Evolutionary conservation across 106 monocot genomes (phyloP).

Genomic region (Alisma plantagoaquatica): DNA sequence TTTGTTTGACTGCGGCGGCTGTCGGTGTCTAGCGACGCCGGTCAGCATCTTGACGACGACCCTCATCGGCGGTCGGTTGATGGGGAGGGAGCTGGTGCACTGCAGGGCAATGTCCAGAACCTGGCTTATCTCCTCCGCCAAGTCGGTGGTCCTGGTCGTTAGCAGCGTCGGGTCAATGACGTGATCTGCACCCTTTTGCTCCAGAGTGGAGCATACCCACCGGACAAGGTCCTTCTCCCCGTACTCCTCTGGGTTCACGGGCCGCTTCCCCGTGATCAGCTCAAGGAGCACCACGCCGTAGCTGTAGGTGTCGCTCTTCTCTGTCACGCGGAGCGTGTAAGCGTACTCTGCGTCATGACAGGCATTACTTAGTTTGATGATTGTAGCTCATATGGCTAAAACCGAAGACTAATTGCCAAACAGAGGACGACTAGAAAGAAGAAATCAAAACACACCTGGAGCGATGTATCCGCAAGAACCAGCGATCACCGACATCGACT

Average conservation of each 20-base stretch:
- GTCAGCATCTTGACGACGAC: no score
- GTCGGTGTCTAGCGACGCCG: no score
- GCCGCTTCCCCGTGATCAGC: constrained; percentile 56
- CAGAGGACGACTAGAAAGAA: neutral
- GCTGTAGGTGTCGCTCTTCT: constrained; percentile 85
- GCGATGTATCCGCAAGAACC: constrained; percentile 56
- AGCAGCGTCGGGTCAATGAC: constrained; percentile 47
- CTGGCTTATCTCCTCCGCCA: no score
- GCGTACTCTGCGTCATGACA: constrained; percentile 31
- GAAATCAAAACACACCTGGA: constrained; percentile 25
- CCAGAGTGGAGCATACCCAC: constrained; percentile 53
- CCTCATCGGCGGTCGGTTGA: neutral
- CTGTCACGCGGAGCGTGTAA: constrained; percentile 47
- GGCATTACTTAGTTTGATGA: neutral
- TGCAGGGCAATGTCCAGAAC: neutral
- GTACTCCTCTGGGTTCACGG: constrained; percentile 46
- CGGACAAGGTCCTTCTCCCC: constrained; percentile 61
- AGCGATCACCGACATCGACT: no score
- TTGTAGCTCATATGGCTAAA: neutral
- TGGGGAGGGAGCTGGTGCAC: neutral
- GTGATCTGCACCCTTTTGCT: constrained; percentile 45
- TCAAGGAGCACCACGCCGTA: constrained; percentile 76
- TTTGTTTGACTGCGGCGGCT: no score
- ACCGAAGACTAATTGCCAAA: neutral
- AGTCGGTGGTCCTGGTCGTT: neutral